Conservation (phyloP, 179 eudicot genomes). For the Patellifolia procumbens region DNA sequence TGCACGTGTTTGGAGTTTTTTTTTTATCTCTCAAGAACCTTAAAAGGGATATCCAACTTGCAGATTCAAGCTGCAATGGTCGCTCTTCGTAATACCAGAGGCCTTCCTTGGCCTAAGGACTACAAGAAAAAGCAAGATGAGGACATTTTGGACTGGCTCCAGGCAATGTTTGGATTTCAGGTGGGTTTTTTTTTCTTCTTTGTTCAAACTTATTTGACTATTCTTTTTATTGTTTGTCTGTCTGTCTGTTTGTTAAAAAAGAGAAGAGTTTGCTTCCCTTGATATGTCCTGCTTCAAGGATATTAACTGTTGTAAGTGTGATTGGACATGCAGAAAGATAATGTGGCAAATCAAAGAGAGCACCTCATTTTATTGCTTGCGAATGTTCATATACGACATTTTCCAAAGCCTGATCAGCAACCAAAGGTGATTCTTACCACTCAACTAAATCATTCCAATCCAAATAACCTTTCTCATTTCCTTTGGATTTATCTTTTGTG, state of each 20-base stretch:
- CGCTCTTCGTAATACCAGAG: slow-evolving; percentile 93
- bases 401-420: slow-evolving; percentile 96
- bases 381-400: slow-evolving; percentile 93
- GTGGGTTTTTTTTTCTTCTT: slow-evolving; percentile 32
- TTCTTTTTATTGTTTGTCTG: background rate
- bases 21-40: background rate
- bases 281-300: background rate
- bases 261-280: background rate
- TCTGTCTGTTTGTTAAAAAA: background rate
- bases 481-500: background rate
- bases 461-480: background rate
- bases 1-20: background rate
- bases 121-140: slow-evolving; percentile 93
- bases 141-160: slow-evolving; percentile 97
- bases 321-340: slow-evolving; percentile 73
- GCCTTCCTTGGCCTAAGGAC: slow-evolving; percentile 98
- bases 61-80: slow-evolving; percentile 94
- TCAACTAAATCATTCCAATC: background rate
- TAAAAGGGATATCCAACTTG: slow-evolving; percentile 16
- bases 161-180: slow-evolving; percentile 97
- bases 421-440: slow-evolving; percentile 63
- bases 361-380: slow-evolving; percentile 95
- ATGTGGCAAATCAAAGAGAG: slow-evolving; percentile 96
- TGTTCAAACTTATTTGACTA: background rate
- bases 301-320: slow-evolving; percentile 9